Percentiles rank a stretch among this genome's conserved stretches.
Evolutionary conservation across 331 rosid genomes (phyloP).

Genomic region (Cydonia oblonga): DNA sequence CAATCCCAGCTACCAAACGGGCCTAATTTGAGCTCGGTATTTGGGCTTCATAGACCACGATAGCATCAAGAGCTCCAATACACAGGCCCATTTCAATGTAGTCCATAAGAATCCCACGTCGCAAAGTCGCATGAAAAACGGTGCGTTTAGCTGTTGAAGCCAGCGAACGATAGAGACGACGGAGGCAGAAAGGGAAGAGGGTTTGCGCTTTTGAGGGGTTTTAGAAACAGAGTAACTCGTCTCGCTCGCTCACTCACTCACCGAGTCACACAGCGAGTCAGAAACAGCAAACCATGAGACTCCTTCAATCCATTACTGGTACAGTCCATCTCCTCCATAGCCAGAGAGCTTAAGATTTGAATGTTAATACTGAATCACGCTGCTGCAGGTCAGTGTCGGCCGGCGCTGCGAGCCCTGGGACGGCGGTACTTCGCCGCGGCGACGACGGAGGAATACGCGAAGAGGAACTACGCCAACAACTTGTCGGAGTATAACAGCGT

Average conservation of each 20-base stretch:
- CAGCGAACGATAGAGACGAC: background rate
- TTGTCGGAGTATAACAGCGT: slow-evolving; percentile 78
- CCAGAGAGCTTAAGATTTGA: too few species aligned
- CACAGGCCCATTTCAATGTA: too few species aligned
- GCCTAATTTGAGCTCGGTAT: background rate
- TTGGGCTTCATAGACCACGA: background rate
- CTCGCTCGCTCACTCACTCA: too few species aligned
- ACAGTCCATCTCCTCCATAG: too few species aligned
- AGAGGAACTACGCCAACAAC: slow-evolving; percentile 72
- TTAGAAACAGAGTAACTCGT: background rate
- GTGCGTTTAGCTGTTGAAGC: background rate
- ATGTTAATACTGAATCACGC: background rate
- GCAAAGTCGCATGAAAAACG: background rate
- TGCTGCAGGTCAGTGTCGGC: slow-evolving; percentile 29
- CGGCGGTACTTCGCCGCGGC: slow-evolving; percentile 36
- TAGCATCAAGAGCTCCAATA: too few species aligned
- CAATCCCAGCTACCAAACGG: too few species aligned
- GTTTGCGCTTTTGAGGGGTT: background rate
- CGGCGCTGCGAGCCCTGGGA: slow-evolving; percentile 35
- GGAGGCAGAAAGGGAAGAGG: background rate
- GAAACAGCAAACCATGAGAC: slow-evolving; percentile 30
- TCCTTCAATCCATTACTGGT: slow-evolving; percentile 52
- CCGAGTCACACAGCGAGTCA: background rate
- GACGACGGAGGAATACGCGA: slow-evolving; percentile 42
- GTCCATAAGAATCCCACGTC: too few species aligned